These are phyloP conservation scores for Ophiosphaerella korrae DNA, from an alignment of 2,329 filamentous ascomycete species.

Conservation along the genomic window DNA sequence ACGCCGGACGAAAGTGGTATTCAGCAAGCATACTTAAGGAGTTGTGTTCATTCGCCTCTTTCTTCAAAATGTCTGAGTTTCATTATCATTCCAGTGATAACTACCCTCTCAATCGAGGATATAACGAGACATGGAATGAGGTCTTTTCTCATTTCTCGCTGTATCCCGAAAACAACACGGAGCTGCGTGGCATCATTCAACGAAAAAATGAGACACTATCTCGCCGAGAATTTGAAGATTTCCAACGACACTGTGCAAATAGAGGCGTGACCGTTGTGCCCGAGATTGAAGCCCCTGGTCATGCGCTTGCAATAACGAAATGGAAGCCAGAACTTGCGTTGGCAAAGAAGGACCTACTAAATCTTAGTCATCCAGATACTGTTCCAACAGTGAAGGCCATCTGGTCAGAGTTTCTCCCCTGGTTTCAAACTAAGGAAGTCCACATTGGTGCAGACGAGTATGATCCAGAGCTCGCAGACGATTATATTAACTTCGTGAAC, in stretches of 20 bases:
- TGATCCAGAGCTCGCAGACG: conserved; percentile 38
- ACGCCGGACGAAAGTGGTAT: conserved; percentile 55
- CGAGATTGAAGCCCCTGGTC: conserved; percentile 46
- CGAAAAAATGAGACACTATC: conserved; percentile 45
- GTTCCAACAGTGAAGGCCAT: conserved; percentile 45
- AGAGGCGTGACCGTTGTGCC: conserved; percentile 45
- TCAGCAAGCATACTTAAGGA: conserved; percentile 50
- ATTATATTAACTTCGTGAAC: conserved; percentile 47
- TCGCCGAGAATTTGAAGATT: conserved; percentile 41
- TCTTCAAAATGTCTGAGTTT: conserved; percentile 58
- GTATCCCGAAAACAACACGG: conserved; percentile 41
- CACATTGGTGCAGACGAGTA: conserved; percentile 49
- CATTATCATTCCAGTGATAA: conserved; percentile 59
- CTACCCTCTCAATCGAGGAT: conserved; percentile 54
- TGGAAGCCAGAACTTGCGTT: conserved; percentile 48
- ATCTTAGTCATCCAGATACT: conserved; percentile 43
- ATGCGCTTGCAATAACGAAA: conserved; percentile 45
- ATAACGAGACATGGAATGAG: conserved; percentile 53
- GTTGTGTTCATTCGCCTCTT: conserved; percentile 52
- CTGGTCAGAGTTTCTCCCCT: conserved; percentile 47
- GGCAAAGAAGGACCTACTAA: conserved; percentile 43
- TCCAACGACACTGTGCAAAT: conserved; percentile 42
- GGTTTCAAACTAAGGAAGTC: conserved; percentile 46
- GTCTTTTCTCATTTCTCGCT: conserved; percentile 55
- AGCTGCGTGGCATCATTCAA: conserved; percentile 40